These are phyloP conservation scores for Akanthomyces uredinophilus DNA, from an alignment of 2,329 filamentous ascomycete genomes.

Conservation along the genomic window DNA sequence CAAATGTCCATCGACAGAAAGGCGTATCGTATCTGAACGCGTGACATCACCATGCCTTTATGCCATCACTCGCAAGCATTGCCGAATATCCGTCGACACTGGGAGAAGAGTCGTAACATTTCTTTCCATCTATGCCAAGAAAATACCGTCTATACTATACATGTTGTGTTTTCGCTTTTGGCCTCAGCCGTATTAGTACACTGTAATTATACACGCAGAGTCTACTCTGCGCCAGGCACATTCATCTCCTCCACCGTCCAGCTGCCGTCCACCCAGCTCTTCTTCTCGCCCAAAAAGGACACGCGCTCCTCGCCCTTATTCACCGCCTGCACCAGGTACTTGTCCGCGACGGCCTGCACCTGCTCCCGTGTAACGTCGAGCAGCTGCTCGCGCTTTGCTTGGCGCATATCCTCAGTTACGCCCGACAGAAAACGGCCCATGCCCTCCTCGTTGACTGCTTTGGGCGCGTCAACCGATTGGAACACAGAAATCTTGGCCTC, in stretches of 20 bases:
- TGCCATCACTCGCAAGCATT: slow-evolving; percentile 22
- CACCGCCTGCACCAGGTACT: slow-evolving; percentile 68
- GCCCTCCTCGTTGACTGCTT: slow-evolving; percentile 81
- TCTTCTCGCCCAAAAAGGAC: slow-evolving; percentile 77
- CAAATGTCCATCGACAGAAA: slow-evolving; percentile 36
- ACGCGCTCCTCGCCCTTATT: slow-evolving; percentile 56
- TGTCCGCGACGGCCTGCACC: slow-evolving; percentile 74
- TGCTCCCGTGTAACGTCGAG: slow-evolving; percentile 80
- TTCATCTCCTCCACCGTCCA: slow-evolving; percentile 79
- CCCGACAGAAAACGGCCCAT: slow-evolving; percentile 81
- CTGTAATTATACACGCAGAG: too few relatives aligned
- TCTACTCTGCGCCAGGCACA: slow-evolving; percentile 39
- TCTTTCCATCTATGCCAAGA: slow-evolving; percentile 11
- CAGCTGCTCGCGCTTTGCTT: slow-evolving; percentile 74
- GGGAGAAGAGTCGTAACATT: slow-evolving; percentile 15
- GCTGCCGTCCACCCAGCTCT: slow-evolving; percentile 65
- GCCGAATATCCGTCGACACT: slow-evolving; percentile 18
- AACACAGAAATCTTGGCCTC: slow-evolving; percentile 96
- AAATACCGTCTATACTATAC: slow-evolving; percentile 10
- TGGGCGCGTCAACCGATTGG: slow-evolving; percentile 83
- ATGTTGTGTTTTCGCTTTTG: background rate
- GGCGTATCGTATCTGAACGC: slow-evolving; percentile 64
- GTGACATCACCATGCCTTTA: slow-evolving; percentile 18
- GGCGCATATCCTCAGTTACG: slow-evolving; percentile 83
- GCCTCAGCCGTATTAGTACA: background rate